Percentiles rank a stretch among this genome's conserved stretches.
Evolutionary conservation across 176 grass and related monocot genomes (phyloP).

Genomic region (Themeda triandra): DNA sequence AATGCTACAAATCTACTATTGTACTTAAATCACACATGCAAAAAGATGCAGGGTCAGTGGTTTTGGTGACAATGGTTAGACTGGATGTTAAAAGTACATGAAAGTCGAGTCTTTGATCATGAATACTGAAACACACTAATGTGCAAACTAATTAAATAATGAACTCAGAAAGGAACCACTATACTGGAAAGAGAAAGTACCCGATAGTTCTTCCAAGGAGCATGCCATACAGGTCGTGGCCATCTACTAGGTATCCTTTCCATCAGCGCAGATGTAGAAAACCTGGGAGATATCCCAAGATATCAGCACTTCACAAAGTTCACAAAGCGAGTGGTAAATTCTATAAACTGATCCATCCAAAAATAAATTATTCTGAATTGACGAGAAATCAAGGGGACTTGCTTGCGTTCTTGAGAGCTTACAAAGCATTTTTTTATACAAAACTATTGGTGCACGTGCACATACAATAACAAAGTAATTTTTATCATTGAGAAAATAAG

Average conservation of each 20-base stretch:
- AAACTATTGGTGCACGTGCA: neutral
- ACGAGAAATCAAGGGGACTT: neutral
- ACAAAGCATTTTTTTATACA: neutral
- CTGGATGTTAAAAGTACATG: too few species aligned
- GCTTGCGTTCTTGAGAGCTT: conserved; percentile 1
- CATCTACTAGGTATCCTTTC: conserved; percentile 97
- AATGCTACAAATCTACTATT: too few species aligned
- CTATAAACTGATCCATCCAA: neutral
- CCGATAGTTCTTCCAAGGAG: conserved; percentile 98
- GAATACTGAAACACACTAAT: too few species aligned
- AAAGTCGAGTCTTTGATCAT: too few species aligned
- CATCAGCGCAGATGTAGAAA: conserved; percentile 84
- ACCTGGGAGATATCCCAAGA: conserved; percentile 40
- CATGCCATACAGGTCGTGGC: conserved; percentile 90
- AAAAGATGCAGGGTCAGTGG: too few species aligned
- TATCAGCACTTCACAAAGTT: conserved; percentile 9
- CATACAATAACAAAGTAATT: neutral
- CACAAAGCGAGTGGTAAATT: neutral
- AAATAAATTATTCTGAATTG: neutral
- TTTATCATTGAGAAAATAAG: neutral
- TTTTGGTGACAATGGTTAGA: too few species aligned
- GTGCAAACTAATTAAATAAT: too few species aligned
- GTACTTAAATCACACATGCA: too few species aligned
- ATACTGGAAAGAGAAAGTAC: too few species aligned
- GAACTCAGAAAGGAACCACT: too few species aligned